Evolutionary conservation across 495 filamentous ascomycete genomes (phyloP), one percentile per base, ranked within the genome.

Genomic region (Hypoxylon perforatum): DNA sequence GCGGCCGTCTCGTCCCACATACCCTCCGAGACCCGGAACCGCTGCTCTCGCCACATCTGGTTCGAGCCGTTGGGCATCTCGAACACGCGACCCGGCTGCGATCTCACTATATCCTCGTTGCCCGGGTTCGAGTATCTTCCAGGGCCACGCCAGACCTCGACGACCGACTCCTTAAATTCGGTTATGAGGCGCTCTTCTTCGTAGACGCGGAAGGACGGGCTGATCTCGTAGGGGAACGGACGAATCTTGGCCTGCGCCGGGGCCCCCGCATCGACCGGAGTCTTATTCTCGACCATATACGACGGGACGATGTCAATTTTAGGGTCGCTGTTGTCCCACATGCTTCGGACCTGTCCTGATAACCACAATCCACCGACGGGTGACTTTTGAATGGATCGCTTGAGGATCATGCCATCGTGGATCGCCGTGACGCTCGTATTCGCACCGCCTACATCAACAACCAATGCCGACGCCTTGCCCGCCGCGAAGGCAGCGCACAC

Each of bases 1-100:
- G 88, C 87, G 39, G 89, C 90, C 59, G 87, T 88, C 63, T 88
- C 87, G 75, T 97, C 93, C 82, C 92, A 99, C 63, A 98, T 84
- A 21, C 90, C 92, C 75, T 99, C 95, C 7, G 88, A 86, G 23
- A 92, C 90, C 39, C 86, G 86, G 80, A 89, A 97, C 22, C 96
- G 88, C 72, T 97, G 93, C 38, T 87, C 84, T 52, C 91, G 88
- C 78, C 97, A 98, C 73, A 97, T 89, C 70, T 96, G 91, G 81
- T 99, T 98, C 80, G 87, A 90, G 14, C 95, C 93, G 73, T 98
- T 92, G 1, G 95, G 95, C 84, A 99, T 92, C 81, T 99, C 95
- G 75, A 97, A 99, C 5, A 94, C 91, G 21, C 92, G 89, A 19
- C 90, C 91, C 1, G 88, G 90, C 58, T 83, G 84, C 49, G 73